Evolutionary conservation across 345 rosid genomes (phyloP).

Genomic region (Camelina sativa): DNA sequence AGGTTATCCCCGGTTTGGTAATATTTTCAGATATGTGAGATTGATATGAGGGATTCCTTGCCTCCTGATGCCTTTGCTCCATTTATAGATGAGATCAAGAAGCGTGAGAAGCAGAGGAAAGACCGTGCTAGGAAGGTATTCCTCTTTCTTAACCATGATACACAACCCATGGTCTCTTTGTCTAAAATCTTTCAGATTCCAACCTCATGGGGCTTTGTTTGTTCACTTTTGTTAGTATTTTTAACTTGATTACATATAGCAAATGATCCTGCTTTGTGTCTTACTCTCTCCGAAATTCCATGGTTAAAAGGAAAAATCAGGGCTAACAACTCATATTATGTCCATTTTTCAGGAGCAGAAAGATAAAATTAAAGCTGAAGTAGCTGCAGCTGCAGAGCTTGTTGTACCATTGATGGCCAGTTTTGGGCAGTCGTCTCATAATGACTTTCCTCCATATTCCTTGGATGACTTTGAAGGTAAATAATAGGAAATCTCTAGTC

Average conservation of each 20-base stretch:
- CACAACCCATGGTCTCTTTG: background rate
- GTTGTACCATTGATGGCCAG: slow-evolving; percentile 53
- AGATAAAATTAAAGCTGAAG: slow-evolving; percentile 87
- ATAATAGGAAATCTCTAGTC: background rate
- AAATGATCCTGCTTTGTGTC: background rate
- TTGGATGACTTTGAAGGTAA: slow-evolving; percentile 92
- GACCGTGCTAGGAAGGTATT: slow-evolving; percentile 75
- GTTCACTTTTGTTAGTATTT: slow-evolving; percentile 9
- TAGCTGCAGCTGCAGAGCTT: slow-evolving; percentile 55
- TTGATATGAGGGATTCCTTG: slow-evolving; percentile 70
- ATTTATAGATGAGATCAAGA: slow-evolving; percentile 84
- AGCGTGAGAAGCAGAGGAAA: slow-evolving; percentile 84
- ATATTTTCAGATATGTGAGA: slow-evolving; percentile 80
- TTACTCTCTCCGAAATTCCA: background rate
- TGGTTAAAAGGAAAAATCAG: background rate
- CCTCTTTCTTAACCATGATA: background rate
- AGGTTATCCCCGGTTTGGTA: slow-evolving; percentile 18
- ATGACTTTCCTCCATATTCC: slow-evolving; percentile 63
- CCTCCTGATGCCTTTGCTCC: slow-evolving; percentile 76
- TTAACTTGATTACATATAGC: background rate
- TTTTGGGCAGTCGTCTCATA: slow-evolving; percentile 50
- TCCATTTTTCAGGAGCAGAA: slow-evolving; percentile 62
- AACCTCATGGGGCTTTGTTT: background rate
- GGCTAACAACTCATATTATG: slow-evolving; percentile 26
- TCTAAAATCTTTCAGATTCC: too few relatives aligned